Evolutionary conservation across 768 basidiomycete species (phyloP), one percentile per base, ranked within the genome.

Genomic region (Boletus rubroflammeus): DNA sequence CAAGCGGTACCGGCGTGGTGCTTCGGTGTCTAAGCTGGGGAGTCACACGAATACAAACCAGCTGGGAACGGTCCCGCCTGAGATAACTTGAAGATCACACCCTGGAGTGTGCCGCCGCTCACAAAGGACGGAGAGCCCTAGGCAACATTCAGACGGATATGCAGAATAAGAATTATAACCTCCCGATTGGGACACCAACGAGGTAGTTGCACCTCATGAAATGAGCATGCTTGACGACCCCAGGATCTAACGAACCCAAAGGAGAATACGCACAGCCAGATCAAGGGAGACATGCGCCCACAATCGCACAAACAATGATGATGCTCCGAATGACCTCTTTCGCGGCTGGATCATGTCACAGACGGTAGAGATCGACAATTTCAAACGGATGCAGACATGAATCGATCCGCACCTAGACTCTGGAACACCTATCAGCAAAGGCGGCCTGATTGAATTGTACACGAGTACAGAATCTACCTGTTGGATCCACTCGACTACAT

Each of bases 201-300:
- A 50, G 50, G 61, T 45, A n/a, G 52, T 41, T 17, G 53, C 47
- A 62, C 63, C 63, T 60, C 51, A 40, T 42, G 60, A 55, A 41
- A 43, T 7, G 55, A 31, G 54, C 63, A 55, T 55, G 65, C 48
- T 53, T 53, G 43, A 29, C 51, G 19, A 52, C 47, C 44, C 50
- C 64, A 56, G 40, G 51, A 57, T 45, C 44, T 44, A n/a, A 51
- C 47, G 47, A 46, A 17, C 65, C 62, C 35, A 58, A 62, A 55
- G 63, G 56, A 65, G 63, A 56, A 63, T 40, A 54, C 44, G 53
- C 62, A 66, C 66, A 62, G 65, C 65, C 62, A 43, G 50, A 50
- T n/a, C 40, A 40, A 39, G 36, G 43, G 45, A 44, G 47, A 47
- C 34, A 6, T 49, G 28, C 19, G 48, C 29, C 31, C 41, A 26